These are phyloP conservation scores for Exutisphaerella laricina DNA, from an alignment of 2,329 filamentous ascomycete species.

Conservation along the genomic window DNA sequence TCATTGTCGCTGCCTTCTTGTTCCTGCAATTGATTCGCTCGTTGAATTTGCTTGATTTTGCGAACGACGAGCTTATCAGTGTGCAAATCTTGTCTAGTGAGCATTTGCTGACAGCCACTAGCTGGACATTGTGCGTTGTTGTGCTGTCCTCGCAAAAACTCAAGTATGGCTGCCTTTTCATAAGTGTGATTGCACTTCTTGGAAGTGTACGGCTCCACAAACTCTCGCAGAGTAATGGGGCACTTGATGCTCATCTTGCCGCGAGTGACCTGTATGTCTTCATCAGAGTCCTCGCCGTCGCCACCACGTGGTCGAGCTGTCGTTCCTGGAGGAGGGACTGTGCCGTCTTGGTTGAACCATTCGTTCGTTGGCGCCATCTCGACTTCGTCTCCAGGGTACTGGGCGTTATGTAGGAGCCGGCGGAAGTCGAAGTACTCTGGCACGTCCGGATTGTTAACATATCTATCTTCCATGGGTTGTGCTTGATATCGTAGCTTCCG, in stretches of 20 bases:
- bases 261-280: slow-evolving; percentile 62
- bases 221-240: slow-evolving; percentile 59
- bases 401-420: slow-evolving; percentile 56
- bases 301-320: slow-evolving; percentile 30
- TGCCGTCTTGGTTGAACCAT: slow-evolving; percentile 56
- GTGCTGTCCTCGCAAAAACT: slow-evolving; percentile 40
- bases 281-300: slow-evolving; percentile 49
- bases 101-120: slow-evolving; percentile 55
- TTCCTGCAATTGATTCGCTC: slow-evolving; percentile 41
- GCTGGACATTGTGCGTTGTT: slow-evolving; percentile 54
- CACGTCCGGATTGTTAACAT: slow-evolving; percentile 54
- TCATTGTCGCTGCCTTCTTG: slow-evolving; percentile 40
- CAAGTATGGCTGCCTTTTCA: slow-evolving; percentile 58
- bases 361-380: slow-evolving; percentile 52
- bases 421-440: slow-evolving; percentile 59
- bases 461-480: slow-evolving; percentile 39
- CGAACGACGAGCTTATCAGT: slow-evolving; percentile 53
- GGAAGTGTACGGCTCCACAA: slow-evolving; percentile 63
- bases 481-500: slow-evolving; percentile 42
- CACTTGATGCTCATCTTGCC: slow-evolving; percentile 63
- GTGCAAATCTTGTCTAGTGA: slow-evolving; percentile 51
- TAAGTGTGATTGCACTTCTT: slow-evolving; percentile 66
- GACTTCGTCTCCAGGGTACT: slow-evolving; percentile 48
- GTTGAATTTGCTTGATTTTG: slow-evolving; percentile 52
- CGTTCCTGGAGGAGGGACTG: slow-evolving; percentile 39